A percentile compares a stretch with the other conserved stretches of the same genome.
Evolutionary conservation across 768 basidiomycete genomes (phyloP).

Genomic region (Gelatoporia subvermispora): DNA sequence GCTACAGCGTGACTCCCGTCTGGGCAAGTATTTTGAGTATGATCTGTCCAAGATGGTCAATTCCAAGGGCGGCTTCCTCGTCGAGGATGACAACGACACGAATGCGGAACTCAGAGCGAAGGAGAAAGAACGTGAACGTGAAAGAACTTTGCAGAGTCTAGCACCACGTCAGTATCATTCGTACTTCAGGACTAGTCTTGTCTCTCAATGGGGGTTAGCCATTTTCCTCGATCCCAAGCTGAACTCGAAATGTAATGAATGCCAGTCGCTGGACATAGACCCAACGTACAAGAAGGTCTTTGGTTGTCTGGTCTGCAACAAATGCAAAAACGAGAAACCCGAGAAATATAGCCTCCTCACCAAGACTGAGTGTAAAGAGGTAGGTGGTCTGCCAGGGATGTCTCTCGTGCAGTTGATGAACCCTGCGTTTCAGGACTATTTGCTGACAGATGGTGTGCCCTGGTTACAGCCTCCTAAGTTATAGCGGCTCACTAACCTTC

Average conservation of each 20-base stretch:
- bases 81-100: slow-evolving; percentile 81
- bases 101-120: slow-evolving; percentile 72
- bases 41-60: slow-evolving; percentile 96
- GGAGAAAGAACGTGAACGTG: slow-evolving; percentile 77
- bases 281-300: slow-evolving; percentile 78
- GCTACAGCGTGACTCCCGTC: slow-evolving; percentile 67
- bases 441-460: slow-evolving; percentile 82
- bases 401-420: neutral
- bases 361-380: slow-evolving; percentile 98
- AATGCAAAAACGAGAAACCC: slow-evolving; percentile 83
- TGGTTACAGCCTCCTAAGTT: neutral
- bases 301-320: slow-evolving; percentile 79
- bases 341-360: slow-evolving; percentile 94
- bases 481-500: neutral
- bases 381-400: slow-evolving; percentile 27
- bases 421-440: slow-evolving; percentile 64
- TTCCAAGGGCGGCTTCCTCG: slow-evolving; percentile 90
- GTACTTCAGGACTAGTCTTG: too few relatives aligned
- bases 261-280: slow-evolving; percentile 86
- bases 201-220: slow-evolving; percentile 45
- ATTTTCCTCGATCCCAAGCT: slow-evolving; percentile 67
- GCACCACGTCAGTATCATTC: slow-evolving; percentile 60
- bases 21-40: slow-evolving; percentile 95
- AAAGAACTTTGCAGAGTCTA: slow-evolving; percentile 67
- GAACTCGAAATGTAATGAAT: slow-evolving; percentile 85